Evolutionary conservation across 1,284 basidiomycete species (phyloP).

Genomic region (Ustilago loliicola): DNA sequence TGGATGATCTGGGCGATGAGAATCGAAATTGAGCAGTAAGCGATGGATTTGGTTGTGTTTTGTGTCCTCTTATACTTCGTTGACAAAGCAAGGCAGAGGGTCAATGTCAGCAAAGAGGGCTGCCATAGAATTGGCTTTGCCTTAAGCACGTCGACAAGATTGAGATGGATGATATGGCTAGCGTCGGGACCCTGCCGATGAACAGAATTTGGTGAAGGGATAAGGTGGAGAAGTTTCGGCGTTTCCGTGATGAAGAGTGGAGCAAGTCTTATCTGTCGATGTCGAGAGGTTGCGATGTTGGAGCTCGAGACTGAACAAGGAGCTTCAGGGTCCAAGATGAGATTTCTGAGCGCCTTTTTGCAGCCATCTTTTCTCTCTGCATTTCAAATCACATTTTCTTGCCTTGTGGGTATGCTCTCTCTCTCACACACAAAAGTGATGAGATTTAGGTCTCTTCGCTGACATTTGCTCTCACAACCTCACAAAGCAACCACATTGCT

Average conservation of each 20-base stretch:
- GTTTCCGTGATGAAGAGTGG: background rate
- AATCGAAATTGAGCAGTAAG: background rate
- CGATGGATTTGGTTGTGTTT: too few species aligned
- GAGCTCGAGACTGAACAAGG: background rate
- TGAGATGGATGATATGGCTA: background rate
- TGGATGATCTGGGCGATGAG: background rate
- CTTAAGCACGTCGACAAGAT: too few species aligned
- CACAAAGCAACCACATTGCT: background rate
- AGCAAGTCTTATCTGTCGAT: background rate
- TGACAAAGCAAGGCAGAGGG: too few species aligned
- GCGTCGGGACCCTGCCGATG: background rate
- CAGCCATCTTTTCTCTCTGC: background rate
- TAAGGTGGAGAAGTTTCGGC: background rate
- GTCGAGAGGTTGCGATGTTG: background rate
- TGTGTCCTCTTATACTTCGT: too few species aligned
- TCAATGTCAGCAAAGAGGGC: background rate
- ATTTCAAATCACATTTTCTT: background rate
- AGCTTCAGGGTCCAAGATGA: constrained; percentile 9
- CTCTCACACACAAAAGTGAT: background rate
- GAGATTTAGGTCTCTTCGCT: background rate
- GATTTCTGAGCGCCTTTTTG: background rate
- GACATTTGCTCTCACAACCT: background rate
- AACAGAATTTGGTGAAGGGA: background rate
- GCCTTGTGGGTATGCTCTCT: background rate
- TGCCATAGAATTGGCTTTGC: too few species aligned